phyloP scores from a whole-genome alignment of 768 basidiomycete genomes.

The Mycena maculata region DNA sequence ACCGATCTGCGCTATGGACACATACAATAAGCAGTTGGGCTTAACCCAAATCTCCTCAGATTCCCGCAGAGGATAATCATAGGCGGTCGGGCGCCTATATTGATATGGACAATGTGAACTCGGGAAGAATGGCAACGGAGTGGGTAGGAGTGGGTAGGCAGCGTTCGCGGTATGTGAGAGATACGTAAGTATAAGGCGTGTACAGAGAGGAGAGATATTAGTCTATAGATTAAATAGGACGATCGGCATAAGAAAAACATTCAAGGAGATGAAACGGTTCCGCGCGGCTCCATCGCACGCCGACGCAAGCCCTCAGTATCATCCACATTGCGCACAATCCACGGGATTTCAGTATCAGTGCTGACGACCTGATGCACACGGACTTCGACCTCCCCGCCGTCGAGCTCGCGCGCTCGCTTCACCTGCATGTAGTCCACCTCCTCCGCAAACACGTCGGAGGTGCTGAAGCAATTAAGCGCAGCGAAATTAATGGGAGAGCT shows the following conservation, averaged over 20 bases:
- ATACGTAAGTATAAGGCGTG: too few species aligned
- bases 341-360: not conserved
- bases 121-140: too few species aligned
- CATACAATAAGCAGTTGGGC: too few species aligned
- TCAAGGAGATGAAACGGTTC: conserved; percentile 17
- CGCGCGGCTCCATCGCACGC: conserved; percentile 20
- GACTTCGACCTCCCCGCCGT: conserved; percentile 29
- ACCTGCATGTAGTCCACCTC: conserved; percentile 43
- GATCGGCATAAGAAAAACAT: not conserved
- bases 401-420: conserved; percentile 35
- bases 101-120: too few species aligned
- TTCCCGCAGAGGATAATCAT: too few species aligned
- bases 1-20: too few species aligned
- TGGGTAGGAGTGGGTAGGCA: too few species aligned
- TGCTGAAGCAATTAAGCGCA: conserved; percentile 48
- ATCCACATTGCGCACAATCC: not conserved
- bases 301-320: conserved; percentile 17
- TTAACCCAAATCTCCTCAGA: too few species aligned
- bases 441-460: conserved; percentile 44
- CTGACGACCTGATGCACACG: conserved; percentile 28
- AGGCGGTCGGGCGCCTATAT: too few species aligned
- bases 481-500: conserved; percentile 39
- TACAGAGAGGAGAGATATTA: not conserved
- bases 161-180: too few species aligned
- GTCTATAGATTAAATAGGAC: not conserved